These are phyloP conservation scores for Opeltia flavorubescens DNA, from an alignment of 495 filamentous ascomycete genomes.

Conservation along the genomic window DNA sequence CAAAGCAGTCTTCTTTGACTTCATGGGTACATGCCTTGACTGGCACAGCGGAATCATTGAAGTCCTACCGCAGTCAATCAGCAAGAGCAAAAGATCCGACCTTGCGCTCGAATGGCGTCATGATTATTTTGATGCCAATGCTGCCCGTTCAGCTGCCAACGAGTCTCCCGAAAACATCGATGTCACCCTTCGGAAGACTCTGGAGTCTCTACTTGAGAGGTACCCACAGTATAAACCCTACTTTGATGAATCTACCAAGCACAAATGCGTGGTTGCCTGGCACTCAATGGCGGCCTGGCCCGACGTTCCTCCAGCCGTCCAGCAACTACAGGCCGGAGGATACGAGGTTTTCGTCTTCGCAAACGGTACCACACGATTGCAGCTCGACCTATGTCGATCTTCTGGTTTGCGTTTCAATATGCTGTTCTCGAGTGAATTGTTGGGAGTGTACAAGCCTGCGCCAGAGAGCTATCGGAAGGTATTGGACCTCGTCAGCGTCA, in stretches of 20 bases:
- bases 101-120: constrained; percentile 36
- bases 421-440: constrained; percentile 37
- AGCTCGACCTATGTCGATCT: constrained; percentile 35
- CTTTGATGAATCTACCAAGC: constrained; percentile 16
- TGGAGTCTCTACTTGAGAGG: constrained; percentile 22
- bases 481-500: constrained; percentile 27
- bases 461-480: constrained; percentile 31
- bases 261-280: constrained; percentile 23
- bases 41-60: constrained; percentile 24
- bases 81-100: constrained; percentile 1
- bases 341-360: constrained; percentile 33
- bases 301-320: constrained; percentile 25
- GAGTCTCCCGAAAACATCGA: constrained; percentile 35
- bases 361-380: constrained; percentile 41
- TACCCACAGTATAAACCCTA: constrained; percentile 10
- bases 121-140: constrained; percentile 30
- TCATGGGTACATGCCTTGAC: constrained; percentile 31
- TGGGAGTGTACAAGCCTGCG: constrained; percentile 34
- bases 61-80: constrained; percentile 11
- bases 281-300: constrained; percentile 34
- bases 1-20: constrained; percentile 29
- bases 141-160: constrained; percentile 20
- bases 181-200: constrained; percentile 25
- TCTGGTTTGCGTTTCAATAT: constrained; percentile 35
- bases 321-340: constrained; percentile 14